A percentile compares a stretch with the other conserved stretches of the same genome.
Conservation (phyloP, 2,329 filamentous ascomycete species). For the Emydomyces testavorans region DNA sequence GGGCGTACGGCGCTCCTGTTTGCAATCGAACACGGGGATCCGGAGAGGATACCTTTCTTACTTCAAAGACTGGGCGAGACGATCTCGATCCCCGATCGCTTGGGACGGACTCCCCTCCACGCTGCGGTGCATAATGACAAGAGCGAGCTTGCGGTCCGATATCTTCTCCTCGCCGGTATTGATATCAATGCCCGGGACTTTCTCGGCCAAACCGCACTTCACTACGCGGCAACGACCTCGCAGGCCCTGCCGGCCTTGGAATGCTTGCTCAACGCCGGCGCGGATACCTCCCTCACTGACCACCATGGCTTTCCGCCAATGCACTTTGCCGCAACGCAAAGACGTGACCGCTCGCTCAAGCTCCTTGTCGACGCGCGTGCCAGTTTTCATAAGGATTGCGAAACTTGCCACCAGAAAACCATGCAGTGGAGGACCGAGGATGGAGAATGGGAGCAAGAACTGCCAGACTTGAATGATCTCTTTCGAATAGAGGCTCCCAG, state of each 20-base stretch:
- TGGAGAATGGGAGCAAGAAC: neutral
- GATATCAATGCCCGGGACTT: conserved; percentile 9
- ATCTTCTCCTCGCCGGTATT: neutral
- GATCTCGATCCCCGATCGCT: neutral
- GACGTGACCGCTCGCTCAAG: neutral
- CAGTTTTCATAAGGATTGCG: neutral
- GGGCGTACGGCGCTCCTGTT: conserved; percentile 31
- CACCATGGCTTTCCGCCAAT: neutral
- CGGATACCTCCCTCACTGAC: conserved; percentile 4
- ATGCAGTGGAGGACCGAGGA: neutral
- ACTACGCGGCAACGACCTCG: conserved; percentile 7
- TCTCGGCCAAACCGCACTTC: conserved; percentile 5
- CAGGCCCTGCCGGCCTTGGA: neutral
- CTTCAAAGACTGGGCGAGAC: conserved; percentile 3
- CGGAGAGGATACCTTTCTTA: conserved; percentile 3
- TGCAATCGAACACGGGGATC: conserved; percentile 30
- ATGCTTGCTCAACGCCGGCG: conserved; percentile 2
- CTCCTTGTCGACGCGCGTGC: neutral
- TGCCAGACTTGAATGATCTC: conserved; percentile 4
- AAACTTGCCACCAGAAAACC: neutral
- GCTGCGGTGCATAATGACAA: conserved; percentile 2
- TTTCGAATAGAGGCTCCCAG: neutral
- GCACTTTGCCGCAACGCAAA: conserved; percentile 4
- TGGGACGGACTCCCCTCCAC: conserved; percentile 7
- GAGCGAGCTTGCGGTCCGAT: conserved; percentile 6